phyloP scores from a whole-genome alignment of 306 rosid species.

The Calophaca sinica region DNA sequence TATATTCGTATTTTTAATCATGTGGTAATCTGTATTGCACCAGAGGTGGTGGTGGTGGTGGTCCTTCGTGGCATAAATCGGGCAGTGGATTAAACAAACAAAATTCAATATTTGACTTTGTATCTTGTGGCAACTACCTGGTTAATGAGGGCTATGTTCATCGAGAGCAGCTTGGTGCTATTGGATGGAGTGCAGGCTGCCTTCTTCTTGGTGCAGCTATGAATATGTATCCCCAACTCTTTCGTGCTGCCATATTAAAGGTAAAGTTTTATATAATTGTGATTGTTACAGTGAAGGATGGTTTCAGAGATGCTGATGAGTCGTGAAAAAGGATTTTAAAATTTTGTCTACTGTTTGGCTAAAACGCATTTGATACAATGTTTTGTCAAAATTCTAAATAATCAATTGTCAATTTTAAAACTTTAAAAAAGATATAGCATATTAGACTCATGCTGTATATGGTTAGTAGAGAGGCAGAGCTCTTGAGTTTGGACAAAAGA shows the following conservation, averaged over 20 bases:
- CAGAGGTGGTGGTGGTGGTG: constrained; percentile 87
- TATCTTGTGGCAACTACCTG: constrained; percentile 80
- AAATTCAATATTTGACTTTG: constrained; percentile 79
- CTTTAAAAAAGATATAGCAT: background rate
- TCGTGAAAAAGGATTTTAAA: constrained; percentile 12
- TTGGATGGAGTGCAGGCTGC: constrained; percentile 90
- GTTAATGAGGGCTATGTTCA: constrained; percentile 69
- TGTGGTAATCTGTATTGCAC: constrained; percentile 40
- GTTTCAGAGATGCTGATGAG: constrained; percentile 7
- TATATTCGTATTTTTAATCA: constrained; percentile 20
- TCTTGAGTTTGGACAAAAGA: constrained; percentile 3
- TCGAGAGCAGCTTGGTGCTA: constrained; percentile 69
- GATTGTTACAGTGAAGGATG: constrained; percentile 21
- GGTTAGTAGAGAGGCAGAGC: constrained; percentile 18
- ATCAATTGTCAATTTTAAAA: constrained; percentile 16
- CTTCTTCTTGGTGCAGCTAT: constrained; percentile 82
- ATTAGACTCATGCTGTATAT: background rate
- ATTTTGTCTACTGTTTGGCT: background rate
- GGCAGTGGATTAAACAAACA: constrained; percentile 74
- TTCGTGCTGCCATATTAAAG: constrained; percentile 82
- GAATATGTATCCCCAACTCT: constrained; percentile 79
- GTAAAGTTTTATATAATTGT: constrained; percentile 47
- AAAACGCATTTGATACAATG: background rate
- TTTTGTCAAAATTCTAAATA: constrained; percentile 30
- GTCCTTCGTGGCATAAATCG: constrained; percentile 77